Percentiles rank a stretch among this genome's conserved stretches.
phyloP scores from a whole-genome alignment of 768 basidiomycete species.

The Trametes sanguinea region DNA sequence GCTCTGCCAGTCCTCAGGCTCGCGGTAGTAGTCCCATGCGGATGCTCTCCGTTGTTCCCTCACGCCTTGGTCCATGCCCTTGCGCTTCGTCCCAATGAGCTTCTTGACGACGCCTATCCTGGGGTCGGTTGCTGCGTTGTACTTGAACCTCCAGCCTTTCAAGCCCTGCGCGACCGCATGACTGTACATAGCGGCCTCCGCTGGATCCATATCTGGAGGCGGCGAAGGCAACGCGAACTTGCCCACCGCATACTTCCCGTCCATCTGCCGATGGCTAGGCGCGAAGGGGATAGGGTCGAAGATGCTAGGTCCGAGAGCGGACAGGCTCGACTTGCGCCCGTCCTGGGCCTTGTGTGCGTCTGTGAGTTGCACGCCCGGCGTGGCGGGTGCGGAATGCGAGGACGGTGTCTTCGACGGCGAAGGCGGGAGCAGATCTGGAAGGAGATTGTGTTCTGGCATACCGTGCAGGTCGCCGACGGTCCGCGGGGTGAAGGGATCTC shows the following conservation, averaged over 20 bases:
- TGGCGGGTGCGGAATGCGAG: conserved; percentile 49
- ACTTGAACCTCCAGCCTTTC: conserved; percentile 52
- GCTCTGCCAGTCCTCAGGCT: conserved; percentile 51
- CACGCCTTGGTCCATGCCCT: conserved; percentile 42
- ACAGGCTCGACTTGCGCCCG: conserved; percentile 25
- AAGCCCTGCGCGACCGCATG: conserved; percentile 14
- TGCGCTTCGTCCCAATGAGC: conserved; percentile 72
- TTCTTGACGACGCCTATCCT: conserved; percentile 67
- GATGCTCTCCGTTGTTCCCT: conserved; percentile 40
- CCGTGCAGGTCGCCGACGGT: conserved; percentile 8
- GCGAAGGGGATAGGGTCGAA: conserved; percentile 83
- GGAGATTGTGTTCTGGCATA: conserved; percentile 17
- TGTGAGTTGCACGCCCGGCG: conserved; percentile 52
- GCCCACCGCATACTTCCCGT: conserved; percentile 74
- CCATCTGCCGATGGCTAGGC: conserved; percentile 56
- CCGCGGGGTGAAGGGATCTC: conserved; percentile 28
- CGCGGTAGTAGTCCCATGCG: conserved; percentile 43
- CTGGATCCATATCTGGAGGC: conserved; percentile 46
- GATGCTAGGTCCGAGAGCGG: conserved; percentile 28
- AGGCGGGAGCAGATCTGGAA: conserved; percentile 48
- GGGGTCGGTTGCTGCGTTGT: conserved; percentile 68
- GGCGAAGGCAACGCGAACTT: conserved; percentile 75
- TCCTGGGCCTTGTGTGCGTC: conserved; percentile 31
- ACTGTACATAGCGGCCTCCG: conserved; percentile 12
- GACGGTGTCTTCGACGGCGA: conserved; percentile 55